Conservation (phyloP, 2,329 filamentous ascomycete genomes). For the Xylaria hypoxylon region DNA sequence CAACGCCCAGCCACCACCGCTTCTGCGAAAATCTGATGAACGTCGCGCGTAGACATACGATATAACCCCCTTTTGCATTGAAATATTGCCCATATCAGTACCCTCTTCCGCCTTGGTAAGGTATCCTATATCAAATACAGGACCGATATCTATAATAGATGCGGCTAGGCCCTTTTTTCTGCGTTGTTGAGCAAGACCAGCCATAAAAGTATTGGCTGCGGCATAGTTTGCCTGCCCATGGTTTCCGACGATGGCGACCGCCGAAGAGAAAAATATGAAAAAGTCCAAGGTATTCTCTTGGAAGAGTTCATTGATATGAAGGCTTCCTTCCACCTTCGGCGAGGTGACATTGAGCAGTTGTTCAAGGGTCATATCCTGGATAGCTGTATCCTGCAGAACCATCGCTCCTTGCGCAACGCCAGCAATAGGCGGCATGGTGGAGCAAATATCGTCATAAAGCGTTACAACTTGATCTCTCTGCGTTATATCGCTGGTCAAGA, state of each 20-base stretch:
- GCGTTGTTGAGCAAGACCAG: neutral
- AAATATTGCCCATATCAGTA: no score
- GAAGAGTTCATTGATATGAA: conserved; percentile 7
- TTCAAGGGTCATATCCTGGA: conserved; percentile 3
- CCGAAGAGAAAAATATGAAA: conserved; percentile 12
- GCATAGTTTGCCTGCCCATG: conserved; percentile 10
- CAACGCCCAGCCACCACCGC: no score
- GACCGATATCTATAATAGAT: no score
- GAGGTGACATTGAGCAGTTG: neutral
- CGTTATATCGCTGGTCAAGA: neutral
- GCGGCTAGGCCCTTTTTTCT: neutral
- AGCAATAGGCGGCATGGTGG: conserved; percentile 6
- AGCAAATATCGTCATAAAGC: neutral
- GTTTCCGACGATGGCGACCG: conserved; percentile 1
- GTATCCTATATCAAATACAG: no score
- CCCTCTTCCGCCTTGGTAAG: neutral
- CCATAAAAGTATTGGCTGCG: conserved; percentile 7
- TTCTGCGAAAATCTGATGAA: no score
- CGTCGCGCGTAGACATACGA: no score
- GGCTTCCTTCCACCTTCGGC: conserved; percentile 7
- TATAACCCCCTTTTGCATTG: no score
- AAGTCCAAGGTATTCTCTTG: conserved; percentile 3
- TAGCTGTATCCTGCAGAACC: conserved; percentile 1
- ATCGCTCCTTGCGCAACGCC: conserved; percentile 13
- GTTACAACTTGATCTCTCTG: neutral